Percentiles rank a stretch among this genome's conserved stretches.
These are phyloP conservation scores for Sisymbrium altissimum DNA, from an alignment of 345 rosid genomes.

Conservation along the genomic window DNA sequence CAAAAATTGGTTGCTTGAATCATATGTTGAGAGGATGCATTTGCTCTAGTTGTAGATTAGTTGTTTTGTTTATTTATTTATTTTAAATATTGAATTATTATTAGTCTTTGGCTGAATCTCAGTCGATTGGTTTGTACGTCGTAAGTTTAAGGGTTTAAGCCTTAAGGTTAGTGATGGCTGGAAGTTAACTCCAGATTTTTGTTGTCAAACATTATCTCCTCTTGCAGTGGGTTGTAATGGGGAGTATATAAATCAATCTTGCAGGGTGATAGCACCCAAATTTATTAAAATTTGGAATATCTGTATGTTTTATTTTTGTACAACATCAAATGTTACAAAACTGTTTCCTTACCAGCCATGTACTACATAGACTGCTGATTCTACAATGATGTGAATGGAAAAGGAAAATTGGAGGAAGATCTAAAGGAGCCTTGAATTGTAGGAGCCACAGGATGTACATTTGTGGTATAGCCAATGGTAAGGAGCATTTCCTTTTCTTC, in stretches of 20 bases:
- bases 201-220: conserved; percentile 8
- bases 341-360: conserved; percentile 4
- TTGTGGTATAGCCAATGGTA: conserved; percentile 76
- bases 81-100: not conserved
- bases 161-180: conserved; percentile 11
- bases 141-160: conserved; percentile 7
- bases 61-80: not conserved
- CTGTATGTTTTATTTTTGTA: conserved; percentile 26
- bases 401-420: conserved; percentile 3
- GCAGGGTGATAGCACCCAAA: conserved; percentile 18
- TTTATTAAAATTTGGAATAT: conserved; percentile 17
- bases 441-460: conserved; percentile 60
- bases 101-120: not conserved
- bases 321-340: conserved; percentile 26
- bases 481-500: conserved; percentile 57
- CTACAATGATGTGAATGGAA: not conserved
- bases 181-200: conserved; percentile 22
- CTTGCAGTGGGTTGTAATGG: conserved; percentile 12
- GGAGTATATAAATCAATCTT: conserved; percentile 16
- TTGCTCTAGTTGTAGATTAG: conserved; percentile 45
- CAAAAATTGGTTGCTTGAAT: conserved; percentile 70
- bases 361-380: not conserved
- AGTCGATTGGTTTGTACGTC: conserved; percentile 11
- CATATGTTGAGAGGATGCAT: conserved; percentile 93
- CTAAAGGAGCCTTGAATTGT: conserved; percentile 60